Conservation (phyloP, 352 stramenopile species). For the Phytophthora pini region DNA sequence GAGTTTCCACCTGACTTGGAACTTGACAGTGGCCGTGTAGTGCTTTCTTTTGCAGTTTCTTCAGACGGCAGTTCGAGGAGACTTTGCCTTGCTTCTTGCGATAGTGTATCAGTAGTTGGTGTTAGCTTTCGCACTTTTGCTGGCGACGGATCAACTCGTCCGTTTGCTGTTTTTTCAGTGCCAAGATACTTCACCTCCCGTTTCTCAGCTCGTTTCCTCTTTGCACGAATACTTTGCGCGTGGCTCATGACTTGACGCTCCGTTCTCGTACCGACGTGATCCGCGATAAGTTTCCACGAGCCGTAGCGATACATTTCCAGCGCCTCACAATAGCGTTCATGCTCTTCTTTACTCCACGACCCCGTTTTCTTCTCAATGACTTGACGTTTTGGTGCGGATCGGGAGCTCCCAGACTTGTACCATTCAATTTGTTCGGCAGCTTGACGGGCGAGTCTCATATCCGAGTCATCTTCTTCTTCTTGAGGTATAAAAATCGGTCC, state of each 20-base stretch:
- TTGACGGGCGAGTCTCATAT: constrained; percentile 6
- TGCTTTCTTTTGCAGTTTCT: too few species aligned
- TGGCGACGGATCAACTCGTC: too few species aligned
- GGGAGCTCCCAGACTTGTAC: neutral
- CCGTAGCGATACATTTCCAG: constrained; percentile 14
- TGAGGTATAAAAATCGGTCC: neutral
- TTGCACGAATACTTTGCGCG: constrained; percentile 23
- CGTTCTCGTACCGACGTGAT: constrained; percentile 22
- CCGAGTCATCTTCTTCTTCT: constrained; percentile 10
- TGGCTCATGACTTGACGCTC: constrained; percentile 27
- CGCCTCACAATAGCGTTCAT: constrained; percentile 22
- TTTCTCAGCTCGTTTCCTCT: constrained; percentile 15
- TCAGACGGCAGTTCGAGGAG: too few species aligned
- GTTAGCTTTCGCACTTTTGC: neutral
- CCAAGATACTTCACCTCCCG: neutral
- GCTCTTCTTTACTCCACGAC: constrained; percentile 19
- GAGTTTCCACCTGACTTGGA: too few species aligned
- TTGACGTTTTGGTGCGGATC: neutral
- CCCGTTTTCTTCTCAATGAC: constrained; percentile 1
- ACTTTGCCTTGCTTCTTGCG: too few species aligned
- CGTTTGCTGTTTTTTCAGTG: neutral
- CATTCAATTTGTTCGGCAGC: constrained; percentile 11
- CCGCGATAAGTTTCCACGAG: constrained; percentile 24
- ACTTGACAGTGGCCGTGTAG: too few species aligned
- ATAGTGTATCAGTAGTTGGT: too few species aligned